These are phyloP conservation scores for Malbranchea zuffiana DNA, from an alignment of 2,329 filamentous ascomycete genomes.

Conservation along the genomic window DNA sequence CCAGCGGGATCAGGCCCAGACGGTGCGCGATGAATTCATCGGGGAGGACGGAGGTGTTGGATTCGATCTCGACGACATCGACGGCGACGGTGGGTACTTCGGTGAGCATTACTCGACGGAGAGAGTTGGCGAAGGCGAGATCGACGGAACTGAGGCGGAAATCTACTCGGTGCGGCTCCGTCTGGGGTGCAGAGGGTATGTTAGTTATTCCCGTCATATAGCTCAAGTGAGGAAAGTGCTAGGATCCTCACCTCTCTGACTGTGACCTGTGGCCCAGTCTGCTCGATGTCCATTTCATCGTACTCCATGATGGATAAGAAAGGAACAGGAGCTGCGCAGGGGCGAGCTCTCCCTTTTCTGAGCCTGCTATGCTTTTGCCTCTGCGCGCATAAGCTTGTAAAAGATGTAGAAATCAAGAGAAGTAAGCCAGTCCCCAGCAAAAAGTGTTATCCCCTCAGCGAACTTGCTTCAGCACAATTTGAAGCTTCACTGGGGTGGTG, in stretches of 20 bases:
- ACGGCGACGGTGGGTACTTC: conserved; percentile 93
- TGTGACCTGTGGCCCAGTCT: conserved; percentile 38
- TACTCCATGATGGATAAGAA: conserved; percentile 31
- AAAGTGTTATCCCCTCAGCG: too few species aligned
- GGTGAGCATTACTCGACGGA: conserved; percentile 87
- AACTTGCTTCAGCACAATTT: too few species aligned
- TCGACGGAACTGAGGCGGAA: conserved; percentile 87
- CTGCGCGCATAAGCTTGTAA: too few species aligned
- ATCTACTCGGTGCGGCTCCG: conserved; percentile 69
- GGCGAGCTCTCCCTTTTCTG: conserved; percentile 4
- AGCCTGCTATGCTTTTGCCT: background rate
- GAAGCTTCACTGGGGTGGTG: too few species aligned
- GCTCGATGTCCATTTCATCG: conserved; percentile 38
- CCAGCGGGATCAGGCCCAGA: conserved; percentile 81
- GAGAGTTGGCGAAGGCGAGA: conserved; percentile 88
- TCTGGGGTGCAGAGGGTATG: conserved; percentile 40
- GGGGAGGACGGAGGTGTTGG: conserved; percentile 96
- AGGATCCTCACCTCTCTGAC: conserved; percentile 32
- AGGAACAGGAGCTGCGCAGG: conserved; percentile 8
- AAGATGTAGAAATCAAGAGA: too few species aligned
- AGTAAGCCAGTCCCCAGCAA: too few species aligned
- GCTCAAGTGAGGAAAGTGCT: background rate
- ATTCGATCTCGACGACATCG: conserved; percentile 82
- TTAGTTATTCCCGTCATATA: conserved; percentile 7
- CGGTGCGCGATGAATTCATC: conserved; percentile 91